Base-by-base conservation (phyloP, 768 basidiomycete species). In the Daedaleopsis nitida region DNA sequence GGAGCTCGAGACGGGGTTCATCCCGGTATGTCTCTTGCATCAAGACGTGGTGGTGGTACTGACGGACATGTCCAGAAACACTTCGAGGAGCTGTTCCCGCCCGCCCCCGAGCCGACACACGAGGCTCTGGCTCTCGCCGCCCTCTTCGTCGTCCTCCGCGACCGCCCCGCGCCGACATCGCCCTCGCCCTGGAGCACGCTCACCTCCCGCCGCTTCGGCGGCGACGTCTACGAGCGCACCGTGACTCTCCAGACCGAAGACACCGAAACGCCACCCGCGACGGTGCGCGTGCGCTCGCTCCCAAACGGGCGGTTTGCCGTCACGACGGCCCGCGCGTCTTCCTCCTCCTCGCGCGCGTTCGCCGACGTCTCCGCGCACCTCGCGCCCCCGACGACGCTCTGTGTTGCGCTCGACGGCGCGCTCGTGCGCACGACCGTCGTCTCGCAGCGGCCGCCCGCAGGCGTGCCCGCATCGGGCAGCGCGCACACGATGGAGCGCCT, bases 1-100 rank as follows among this genome's bases (percentile, higher is more conserved):
- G 23, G 87, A 95, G 60, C 84, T 98, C 12, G 95, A 97, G 70
- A 96, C 95, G 2, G 93, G 93, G 3, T 98, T 98, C 71, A 96
- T 98, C 67, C 82, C 84, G 32, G 93, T 93, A 71, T 52, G 81
- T 70, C 6, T 52, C 8, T 17, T 5, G 17, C 23, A 14, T 24
- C 2, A 3, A 11, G 7, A 1, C 32, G 7, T n/a, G 37, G 37
- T 43, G 23, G 4, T 16, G 56, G 44, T 5, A 17, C 1, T 19
- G 42, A 6, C 7, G 13, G 35, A 6, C 2, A 9, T 17, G 27
- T 35, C 5, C 34, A 96, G 94, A 94, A 92, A 85, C 88, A 96
- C 70, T 82, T 84, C 68, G 79, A 86, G 43, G 84, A 90, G 58
- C 78, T 97, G n/a, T 94, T 97, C 77, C 90, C 91, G 2, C 78